These are phyloP conservation scores for Nakaseomyces nivariensis DNA, from an alignment of 1,139 yeast species.

Conservation along the genomic window DNA sequence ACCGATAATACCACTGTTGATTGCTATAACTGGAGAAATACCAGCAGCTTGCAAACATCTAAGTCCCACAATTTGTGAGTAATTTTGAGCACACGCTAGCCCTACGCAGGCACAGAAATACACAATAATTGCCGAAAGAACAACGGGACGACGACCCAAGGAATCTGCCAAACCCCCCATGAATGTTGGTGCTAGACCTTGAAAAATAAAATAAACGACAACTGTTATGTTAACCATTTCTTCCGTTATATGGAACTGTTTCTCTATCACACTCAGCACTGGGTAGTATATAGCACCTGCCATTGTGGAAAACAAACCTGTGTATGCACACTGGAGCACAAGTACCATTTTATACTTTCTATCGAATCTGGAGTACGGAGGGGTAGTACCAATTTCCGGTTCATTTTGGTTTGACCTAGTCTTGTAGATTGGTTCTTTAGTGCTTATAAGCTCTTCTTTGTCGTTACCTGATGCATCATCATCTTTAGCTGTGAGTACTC, in stretches of 20 bases:
- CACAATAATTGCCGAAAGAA: constrained; percentile 40
- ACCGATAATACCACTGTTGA: constrained; percentile 56
- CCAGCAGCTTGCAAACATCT: constrained; percentile 64
- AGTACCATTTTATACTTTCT: constrained; percentile 31
- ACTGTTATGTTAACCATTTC: constrained; percentile 56
- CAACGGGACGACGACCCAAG: constrained; percentile 60
- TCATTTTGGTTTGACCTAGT: constrained; percentile 8
- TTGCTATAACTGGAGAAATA: constrained; percentile 60
- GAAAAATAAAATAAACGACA: constrained; percentile 60
- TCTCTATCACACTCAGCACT: constrained; percentile 46
- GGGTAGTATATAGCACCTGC: constrained; percentile 69
- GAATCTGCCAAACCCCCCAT: constrained; percentile 58
- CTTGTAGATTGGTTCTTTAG: background rate
- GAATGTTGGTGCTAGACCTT: constrained; percentile 59
- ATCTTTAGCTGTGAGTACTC: background rate
- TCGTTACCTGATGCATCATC: background rate
- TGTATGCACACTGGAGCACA: constrained; percentile 34
- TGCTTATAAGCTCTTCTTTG: background rate
- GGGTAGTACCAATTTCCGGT: constrained; percentile 8
- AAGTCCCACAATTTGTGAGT: constrained; percentile 42
- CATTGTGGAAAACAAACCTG: constrained; percentile 53
- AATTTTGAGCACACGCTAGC: constrained; percentile 39
- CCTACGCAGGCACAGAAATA: constrained; percentile 53
- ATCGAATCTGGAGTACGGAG: constrained; percentile 31
- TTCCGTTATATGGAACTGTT: constrained; percentile 42